Percentiles rank a stretch among this genome's conserved stretches.
Evolutionary conservation across 2,329 filamentous ascomycete genomes (phyloP).

Genomic region (Gnomoniopsis sp.): DNA sequence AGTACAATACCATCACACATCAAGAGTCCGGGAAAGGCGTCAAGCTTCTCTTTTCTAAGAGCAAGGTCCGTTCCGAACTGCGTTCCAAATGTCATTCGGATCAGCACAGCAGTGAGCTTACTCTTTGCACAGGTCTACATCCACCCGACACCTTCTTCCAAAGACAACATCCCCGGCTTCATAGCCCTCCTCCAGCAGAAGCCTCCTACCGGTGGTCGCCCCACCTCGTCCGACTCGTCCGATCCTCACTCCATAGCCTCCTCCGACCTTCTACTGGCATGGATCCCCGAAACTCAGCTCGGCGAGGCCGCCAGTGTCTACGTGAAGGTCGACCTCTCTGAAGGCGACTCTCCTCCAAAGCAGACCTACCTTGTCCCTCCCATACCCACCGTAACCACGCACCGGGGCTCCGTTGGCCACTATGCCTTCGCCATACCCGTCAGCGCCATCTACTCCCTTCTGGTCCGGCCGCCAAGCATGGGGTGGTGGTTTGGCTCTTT

Average conservation of each 20-base stretch:
- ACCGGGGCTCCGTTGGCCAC: constrained; percentile 66
- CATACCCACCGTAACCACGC: constrained; percentile 78
- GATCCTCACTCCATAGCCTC: constrained; percentile 44
- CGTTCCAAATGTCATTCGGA: background rate
- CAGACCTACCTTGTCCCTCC: constrained; percentile 90
- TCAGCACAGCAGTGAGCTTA: background rate
- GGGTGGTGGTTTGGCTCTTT: constrained; percentile 99
- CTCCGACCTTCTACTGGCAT: constrained; percentile 80
- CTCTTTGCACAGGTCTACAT: constrained; percentile 72
- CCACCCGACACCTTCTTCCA: constrained; percentile 86
- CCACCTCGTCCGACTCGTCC: constrained; percentile 42
- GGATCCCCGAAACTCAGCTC: constrained; percentile 86
- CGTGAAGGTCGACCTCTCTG: constrained; percentile 89
- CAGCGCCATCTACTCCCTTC: constrained; percentile 83
- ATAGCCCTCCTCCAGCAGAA: constrained; percentile 93
- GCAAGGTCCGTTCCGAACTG: constrained; percentile 62
- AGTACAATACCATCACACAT: constrained; percentile 90
- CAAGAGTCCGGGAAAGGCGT: constrained; percentile 75
- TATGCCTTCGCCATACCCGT: constrained; percentile 93
- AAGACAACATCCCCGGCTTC: constrained; percentile 94
- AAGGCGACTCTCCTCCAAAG: constrained; percentile 74
- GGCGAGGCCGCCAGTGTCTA: constrained; percentile 86
- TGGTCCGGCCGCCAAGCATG: constrained; percentile 85
- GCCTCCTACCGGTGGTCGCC: constrained; percentile 37
- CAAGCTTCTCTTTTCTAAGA: constrained; percentile 92